These are phyloP conservation scores for Pleurotus cornucopiae DNA, from an alignment of 768 basidiomycete species.

Conservation along the genomic window DNA sequence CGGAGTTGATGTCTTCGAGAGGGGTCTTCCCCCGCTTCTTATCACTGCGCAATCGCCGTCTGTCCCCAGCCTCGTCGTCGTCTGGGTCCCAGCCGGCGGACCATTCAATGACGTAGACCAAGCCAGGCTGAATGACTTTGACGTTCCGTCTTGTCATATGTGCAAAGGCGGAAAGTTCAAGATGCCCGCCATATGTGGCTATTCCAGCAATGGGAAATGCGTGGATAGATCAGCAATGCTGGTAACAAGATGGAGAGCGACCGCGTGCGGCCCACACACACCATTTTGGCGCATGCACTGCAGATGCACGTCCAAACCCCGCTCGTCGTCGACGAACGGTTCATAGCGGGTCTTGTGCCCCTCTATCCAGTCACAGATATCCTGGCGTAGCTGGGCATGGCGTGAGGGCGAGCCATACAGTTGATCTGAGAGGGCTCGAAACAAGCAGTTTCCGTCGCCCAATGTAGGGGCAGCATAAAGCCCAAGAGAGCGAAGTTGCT, in stretches of 20 bases:
- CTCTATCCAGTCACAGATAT: slow-evolving; percentile 83
- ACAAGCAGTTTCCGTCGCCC: slow-evolving; percentile 93
- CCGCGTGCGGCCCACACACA: slow-evolving; percentile 25
- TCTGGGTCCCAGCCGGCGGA: slow-evolving; percentile 47
- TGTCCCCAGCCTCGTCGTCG: slow-evolving; percentile 38
- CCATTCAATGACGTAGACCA: slow-evolving; percentile 90
- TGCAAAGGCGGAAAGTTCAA: slow-evolving; percentile 91
- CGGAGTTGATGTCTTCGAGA: slow-evolving; percentile 10
- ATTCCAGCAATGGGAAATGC: slow-evolving; percentile 1
- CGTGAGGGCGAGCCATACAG: slow-evolving; percentile 69
- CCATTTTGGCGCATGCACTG: slow-evolving; percentile 77
- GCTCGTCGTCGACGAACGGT: slow-evolving; percentile 82
- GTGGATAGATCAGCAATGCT: slow-evolving; percentile 3
- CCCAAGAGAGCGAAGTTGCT: slow-evolving; percentile 73
- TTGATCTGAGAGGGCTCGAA: slow-evolving; percentile 87
- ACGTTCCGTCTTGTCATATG: slow-evolving; percentile 75
- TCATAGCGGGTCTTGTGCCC: slow-evolving; percentile 67
- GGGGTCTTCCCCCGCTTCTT: slow-evolving; percentile 21
- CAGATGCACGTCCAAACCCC: slow-evolving; percentile 71
- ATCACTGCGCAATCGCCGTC: slow-evolving; percentile 36
- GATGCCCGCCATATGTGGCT: slow-evolving; percentile 91
- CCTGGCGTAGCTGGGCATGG: slow-evolving; percentile 64
- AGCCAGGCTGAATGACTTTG: slow-evolving; percentile 89
- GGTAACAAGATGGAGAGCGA: not conserved
- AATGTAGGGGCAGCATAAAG: slow-evolving; percentile 84